Evolutionary conservation across 2,329 filamentous ascomycete genomes (phyloP).

Genomic region (Fusarium brevicatenulatum): DNA sequence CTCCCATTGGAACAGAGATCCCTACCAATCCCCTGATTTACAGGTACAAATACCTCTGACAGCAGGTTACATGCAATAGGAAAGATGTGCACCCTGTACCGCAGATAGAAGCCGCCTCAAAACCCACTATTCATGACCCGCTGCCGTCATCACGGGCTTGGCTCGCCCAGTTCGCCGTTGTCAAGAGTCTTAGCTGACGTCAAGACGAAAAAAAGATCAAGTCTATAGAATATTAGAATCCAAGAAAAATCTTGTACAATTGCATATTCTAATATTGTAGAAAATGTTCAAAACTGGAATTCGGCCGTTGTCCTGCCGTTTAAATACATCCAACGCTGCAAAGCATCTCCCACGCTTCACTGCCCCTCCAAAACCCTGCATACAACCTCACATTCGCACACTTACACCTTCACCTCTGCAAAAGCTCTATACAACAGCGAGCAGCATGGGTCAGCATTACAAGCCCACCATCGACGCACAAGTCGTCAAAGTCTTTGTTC

Average conservation of each 20-base stretch:
- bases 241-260: neutral
- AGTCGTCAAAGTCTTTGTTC: slow-evolving; percentile 58
- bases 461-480: slow-evolving; percentile 41
- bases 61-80: neutral
- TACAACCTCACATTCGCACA: neutral
- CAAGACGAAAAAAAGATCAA: slow-evolving; percentile 5
- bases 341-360: neutral
- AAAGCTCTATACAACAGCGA: slow-evolving; percentile 4
- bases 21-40: slow-evolving; percentile 21
- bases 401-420: neutral
- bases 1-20: slow-evolving; percentile 13
- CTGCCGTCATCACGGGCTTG: slow-evolving; percentile 37
- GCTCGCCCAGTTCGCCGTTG: slow-evolving; percentile 2
- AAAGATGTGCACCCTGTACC: neutral
- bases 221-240: neutral
- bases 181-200: slow-evolving; percentile 27
- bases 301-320: neutral
- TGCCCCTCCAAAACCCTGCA: neutral
- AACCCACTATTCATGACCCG: slow-evolving; percentile 34
- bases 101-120: neutral
- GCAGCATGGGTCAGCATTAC: slow-evolving; percentile 43
- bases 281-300: slow-evolving; percentile 20
- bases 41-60: slow-evolving; percentile 18
- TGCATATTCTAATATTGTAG: neutral
- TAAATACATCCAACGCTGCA: slow-evolving; percentile 1